Base-by-base conservation (phyloP, 495 filamentous ascomycete species). In the Xylaria intraflava region DNA sequence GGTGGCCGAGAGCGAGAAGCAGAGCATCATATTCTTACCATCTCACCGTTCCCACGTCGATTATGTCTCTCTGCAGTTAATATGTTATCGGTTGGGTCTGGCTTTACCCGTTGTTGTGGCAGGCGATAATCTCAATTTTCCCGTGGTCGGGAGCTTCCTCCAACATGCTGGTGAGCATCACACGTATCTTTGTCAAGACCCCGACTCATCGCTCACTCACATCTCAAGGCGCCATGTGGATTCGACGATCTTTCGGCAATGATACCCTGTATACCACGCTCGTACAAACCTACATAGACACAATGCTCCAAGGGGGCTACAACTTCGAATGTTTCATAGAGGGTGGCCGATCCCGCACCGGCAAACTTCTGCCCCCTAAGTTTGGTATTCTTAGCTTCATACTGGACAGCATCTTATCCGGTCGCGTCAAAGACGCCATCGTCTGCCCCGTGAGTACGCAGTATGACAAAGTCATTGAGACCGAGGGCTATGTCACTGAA, bases 401-500 rank as follows among this genome's bases (percentile, higher is more conserved):
- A 23, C 69, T 97, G 8, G 92, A 98, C 63, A 90, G 88, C 61
- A 72, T 98, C 3, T 69, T 96, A 2, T 90, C 86, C 6, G 90
- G 92, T n/a, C 78, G 89, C 1, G 88, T 95, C 2, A 75, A 92
- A 50, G 93, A 98, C 67, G 87, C 89, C 14, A 87, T 94, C 24
- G 85, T 98, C 40, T 95, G 90, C 60, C 92, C 92, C 2, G 93
- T 98, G 26, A 92, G 87, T 66, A 95, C 90, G 1, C 93, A 97
- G 62, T 98, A 98, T 65, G 93, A 98, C 77, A 98, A 96, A 61
- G 93, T 98, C 44, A 88, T 98, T 43, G 93, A 98, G 67, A 96
- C 91, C 7, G 92, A 96, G 61, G 93, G 89, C 16, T 98, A 97
- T 64, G 90, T 96, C 46, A 90, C 83, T 47, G 93, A 97, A 67